Evolutionary conservation across 139 green algal genomes (phyloP).

Genomic region (Raphidocelis subcapitata): DNA sequence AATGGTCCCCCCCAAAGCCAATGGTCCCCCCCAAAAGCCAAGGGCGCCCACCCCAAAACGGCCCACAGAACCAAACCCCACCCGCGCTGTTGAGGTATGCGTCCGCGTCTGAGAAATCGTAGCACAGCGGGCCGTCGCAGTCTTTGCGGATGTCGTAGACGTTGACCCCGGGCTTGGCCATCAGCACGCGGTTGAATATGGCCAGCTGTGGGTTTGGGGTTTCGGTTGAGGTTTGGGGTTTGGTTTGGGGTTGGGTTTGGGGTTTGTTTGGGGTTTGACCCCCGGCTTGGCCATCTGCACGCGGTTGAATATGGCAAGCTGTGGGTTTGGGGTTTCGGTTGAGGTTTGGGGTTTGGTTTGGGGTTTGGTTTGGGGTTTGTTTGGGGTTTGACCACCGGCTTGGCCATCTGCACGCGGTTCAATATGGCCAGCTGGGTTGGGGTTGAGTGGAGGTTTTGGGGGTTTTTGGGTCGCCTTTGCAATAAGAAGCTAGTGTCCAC

Average conservation of each 20-base stretch:
- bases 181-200: constrained; percentile 47
- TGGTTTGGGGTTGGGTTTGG: no score
- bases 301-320: constrained; percentile 40
- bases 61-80: background rate
- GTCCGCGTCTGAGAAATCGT: constrained; percentile 67
- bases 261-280: constrained; percentile 88
- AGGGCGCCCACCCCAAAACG: no score
- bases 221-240: no score
- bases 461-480: constrained; percentile 89
- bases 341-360: no score
- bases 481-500: no score
- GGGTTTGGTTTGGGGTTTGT: constrained; percentile 89
- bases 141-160: constrained; percentile 88
- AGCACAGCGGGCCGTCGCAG: constrained; percentile 83
- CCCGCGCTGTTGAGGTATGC: constrained; percentile 58
- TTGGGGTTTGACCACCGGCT: constrained; percentile 75
- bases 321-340: background rate
- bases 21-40: no score
- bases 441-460: no score
- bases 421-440: constrained; percentile 41
- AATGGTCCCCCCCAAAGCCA: no score
- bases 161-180: constrained; percentile 56
- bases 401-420: constrained; percentile 40
- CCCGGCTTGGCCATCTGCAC: constrained; percentile 42
- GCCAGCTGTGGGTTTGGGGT: constrained; percentile 14